Evolutionary conservation across 352 stramenopile genomes (phyloP).

Genomic region (Globisporangium paroecandrum): DNA sequence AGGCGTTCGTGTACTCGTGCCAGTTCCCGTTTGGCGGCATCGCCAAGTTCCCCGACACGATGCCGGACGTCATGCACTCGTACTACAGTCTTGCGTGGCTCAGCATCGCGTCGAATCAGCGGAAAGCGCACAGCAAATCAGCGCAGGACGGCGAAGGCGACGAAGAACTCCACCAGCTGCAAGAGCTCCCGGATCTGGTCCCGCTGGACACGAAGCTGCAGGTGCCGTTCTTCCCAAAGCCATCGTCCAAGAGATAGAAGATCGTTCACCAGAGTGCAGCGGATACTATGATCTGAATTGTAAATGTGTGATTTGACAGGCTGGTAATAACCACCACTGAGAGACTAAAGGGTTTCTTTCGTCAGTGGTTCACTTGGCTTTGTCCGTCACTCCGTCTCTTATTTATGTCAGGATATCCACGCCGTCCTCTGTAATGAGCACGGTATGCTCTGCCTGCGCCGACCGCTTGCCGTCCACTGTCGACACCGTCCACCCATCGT

Average conservation of each 20-base stretch:
- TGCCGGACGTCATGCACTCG: conserved; percentile 90
- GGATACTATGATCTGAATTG: background rate
- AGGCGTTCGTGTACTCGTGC: conserved; percentile 80
- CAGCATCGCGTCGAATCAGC: conserved; percentile 61
- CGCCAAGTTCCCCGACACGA: conserved; percentile 69
- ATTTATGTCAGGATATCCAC: conserved; percentile 93
- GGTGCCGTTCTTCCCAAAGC: conserved; percentile 62
- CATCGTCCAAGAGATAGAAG: conserved; percentile 17
- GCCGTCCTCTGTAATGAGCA: conserved; percentile 93
- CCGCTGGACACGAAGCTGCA: conserved; percentile 75
- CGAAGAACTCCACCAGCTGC: background rate
- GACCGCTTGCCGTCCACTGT: conserved; percentile 91
- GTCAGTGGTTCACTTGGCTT: background rate
- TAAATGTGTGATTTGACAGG: background rate
- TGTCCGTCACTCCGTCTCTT: background rate
- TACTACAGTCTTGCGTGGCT: conserved; percentile 90
- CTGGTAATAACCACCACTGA: background rate
- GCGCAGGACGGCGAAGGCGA: background rate
- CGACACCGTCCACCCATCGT: conserved; percentile 96
- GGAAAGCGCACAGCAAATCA: conserved; percentile 7
- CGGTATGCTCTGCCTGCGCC: conserved; percentile 98
- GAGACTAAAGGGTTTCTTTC: background rate
- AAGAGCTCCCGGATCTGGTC: conserved; percentile 35
- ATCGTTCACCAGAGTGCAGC: too few species aligned
- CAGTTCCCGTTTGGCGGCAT: conserved; percentile 85